Evolutionary conservation across 495 filamentous ascomycete species (phyloP), one percentile per base, ranked within the genome.

Genomic region (Penicillium desertorum): DNA sequence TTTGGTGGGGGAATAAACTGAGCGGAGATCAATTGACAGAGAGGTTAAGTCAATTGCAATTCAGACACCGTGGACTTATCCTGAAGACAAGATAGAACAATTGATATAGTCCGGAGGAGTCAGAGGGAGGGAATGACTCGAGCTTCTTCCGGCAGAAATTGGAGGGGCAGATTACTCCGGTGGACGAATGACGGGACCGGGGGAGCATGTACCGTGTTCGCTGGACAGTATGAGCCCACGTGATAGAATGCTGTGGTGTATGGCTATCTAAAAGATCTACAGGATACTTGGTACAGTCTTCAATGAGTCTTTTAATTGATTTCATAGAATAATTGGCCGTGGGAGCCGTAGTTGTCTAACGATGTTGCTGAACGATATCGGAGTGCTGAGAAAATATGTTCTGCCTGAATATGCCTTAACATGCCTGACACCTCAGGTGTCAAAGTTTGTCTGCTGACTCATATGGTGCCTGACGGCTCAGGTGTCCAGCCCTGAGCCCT

Each of bases 401-500:
- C 36, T 59, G 52, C 54, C 58, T 53, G 34, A 34, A 45, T 25
- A 23, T 19, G 49, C 20, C 16, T 39, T 20, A 11, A 16, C 2
- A 0, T 58, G 60, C 61, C 65, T 56, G 49, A 54, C 36, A 10
- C 5, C 12, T 46, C 54, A 64, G 57, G 59, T 57, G 56, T 57
- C 65, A 57, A 57, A 43, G 0, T 25, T 8, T 16, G 37, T 17
- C 36, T 17, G 52, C 51, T 65, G 64, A 67, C 54, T 65, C 59
- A 67, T 25, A 32, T 20, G 1, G 7, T 61, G 64, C 62, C 66
- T 58, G 62, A 59, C 63, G 60, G 61, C 56, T 69, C 62, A 73
- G 70, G 70, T 69, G 61, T 65, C 62, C 52, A 73, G 67, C 68
- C 68, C 68, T 71, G 67, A 73, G 63, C 71, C 69, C 71, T 73